Evolutionary conservation across 2,329 filamentous ascomycete genomes (phyloP), one percentile per base, ranked within the genome.

Genomic region (Achaetomium macrosporum): DNA sequence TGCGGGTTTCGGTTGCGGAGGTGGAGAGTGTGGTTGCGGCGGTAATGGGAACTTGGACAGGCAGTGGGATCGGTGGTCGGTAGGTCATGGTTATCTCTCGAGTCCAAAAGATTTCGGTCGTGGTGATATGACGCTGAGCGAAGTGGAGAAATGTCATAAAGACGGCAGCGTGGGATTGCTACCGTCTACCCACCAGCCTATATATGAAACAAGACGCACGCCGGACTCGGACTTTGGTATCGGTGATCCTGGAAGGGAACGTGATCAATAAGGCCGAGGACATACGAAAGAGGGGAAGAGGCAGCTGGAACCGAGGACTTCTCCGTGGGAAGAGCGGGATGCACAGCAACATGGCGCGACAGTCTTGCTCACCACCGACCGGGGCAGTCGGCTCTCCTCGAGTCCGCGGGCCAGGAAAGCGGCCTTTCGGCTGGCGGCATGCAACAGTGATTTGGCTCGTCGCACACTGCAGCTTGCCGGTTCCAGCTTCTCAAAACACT

Each of bases 1-100:
- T 60, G 39, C 55, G 48, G 1, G 53, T 46, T 40, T 59, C 58
- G 11, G 35, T 11, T 47, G 25, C 35, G n/a, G 20, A 15, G 15
- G 41, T 15, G 33, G 43, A 12, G 12, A 43, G 20, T 19, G 51
- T 11, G 2, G 46, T 40, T 40, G 37, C 15, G 5, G 9, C 12
- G 12, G 11, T 44, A 13, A 29, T 11, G 17, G 46, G 36, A 25
- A 25, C 4, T 7, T 25, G 25, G 37, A 33, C 13, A 20, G 36
- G 43, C 12, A 31, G 36, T 5, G 44, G 17, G 16, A 19, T 29
- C 31, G 30, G 42, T 5, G 46, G 19, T 19, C 41, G 45, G 33
- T 50, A 45, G 10, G 47, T 35, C 44, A 47, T 53, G 25, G 25
- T 7, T 11, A 4, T 52, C 1, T 20, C 20, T 29, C 35, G 10